A percentile compares a stretch with the other conserved stretches of the same genome.
Conservation (phyloP, 108 stramenopile genomes). For the Nitzschia inconspicua region DNA sequence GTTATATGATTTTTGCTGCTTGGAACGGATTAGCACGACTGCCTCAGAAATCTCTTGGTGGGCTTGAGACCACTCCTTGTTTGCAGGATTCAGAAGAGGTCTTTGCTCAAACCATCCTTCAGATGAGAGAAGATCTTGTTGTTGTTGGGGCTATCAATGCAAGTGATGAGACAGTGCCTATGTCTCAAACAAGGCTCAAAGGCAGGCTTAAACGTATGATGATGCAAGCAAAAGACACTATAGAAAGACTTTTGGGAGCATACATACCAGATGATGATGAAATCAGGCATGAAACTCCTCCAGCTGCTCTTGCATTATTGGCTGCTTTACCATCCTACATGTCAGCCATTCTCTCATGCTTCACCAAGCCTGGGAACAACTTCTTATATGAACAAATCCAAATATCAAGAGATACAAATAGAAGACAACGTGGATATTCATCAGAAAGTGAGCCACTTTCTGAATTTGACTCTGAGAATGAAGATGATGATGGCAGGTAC, state of each 20-base stretch:
- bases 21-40: slow-evolving; percentile 59
- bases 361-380: slow-evolving; percentile 51
- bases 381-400: slow-evolving; percentile 15
- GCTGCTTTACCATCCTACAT: slow-evolving; percentile 53
- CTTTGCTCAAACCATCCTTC: slow-evolving; percentile 10
- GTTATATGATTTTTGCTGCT: slow-evolving; percentile 64
- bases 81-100: neutral
- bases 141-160: neutral
- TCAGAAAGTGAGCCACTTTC: slow-evolving; percentile 27
- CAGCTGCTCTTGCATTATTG: slow-evolving; percentile 32
- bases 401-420: slow-evolving; percentile 6
- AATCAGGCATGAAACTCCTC: slow-evolving; percentile 2
- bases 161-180: neutral
- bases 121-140: slow-evolving; percentile 44
- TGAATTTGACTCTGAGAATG: slow-evolving; percentile 27
- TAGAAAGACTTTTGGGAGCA: slow-evolving; percentile 12
- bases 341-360: slow-evolving; percentile 48
- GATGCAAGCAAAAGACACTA: slow-evolving; percentile 10
- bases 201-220: slow-evolving; percentile 11
- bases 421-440: slow-evolving; percentile 20
- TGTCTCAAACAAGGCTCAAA: neutral
- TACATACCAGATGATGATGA: slow-evolving; percentile 7
- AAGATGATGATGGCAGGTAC: slow-evolving; percentile 34
- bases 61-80: slow-evolving; percentile 6
- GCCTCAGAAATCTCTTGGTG: neutral